Percentiles rank a stretch among this genome's conserved stretches.
These are phyloP conservation scores for Russula dissimulans DNA, from an alignment of 768 basidiomycete genomes.

Conservation along the genomic window DNA sequence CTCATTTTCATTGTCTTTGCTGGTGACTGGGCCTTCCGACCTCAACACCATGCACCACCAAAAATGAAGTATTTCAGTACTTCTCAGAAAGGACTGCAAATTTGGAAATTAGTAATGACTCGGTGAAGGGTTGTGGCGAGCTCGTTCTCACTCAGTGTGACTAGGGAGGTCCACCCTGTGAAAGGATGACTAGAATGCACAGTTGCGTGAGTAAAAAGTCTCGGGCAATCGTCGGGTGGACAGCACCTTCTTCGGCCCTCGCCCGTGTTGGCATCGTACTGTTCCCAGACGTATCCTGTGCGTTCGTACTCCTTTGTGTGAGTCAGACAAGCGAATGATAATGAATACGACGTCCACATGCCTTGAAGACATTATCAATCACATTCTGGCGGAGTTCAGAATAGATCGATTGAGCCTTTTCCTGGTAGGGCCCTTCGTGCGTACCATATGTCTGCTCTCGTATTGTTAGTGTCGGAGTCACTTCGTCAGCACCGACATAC, in stretches of 20 bases:
- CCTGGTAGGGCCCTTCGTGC: conserved; percentile 73
- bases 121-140: background rate
- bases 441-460: conserved; percentile 60
- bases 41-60: background rate
- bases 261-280: conserved; percentile 80
- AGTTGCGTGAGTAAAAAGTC: conserved; percentile 3
- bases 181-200: conserved; percentile 69
- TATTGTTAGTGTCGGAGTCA: background rate
- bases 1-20: too few relatives aligned
- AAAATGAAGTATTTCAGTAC: conserved; percentile 32
- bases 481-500: conserved; percentile 5
- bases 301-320: conserved; percentile 70
- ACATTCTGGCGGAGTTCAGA: conserved; percentile 70
- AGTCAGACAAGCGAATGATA: background rate
- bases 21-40: too few relatives aligned
- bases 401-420: conserved; percentile 71
- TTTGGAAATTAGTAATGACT: conserved; percentile 12
- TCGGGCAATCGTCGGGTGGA: background rate
- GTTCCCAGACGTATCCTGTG: conserved; percentile 96
- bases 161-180: conserved; percentile 92
- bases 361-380: conserved; percentile 74
- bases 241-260: conserved; percentile 77
- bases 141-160: conserved; percentile 67
- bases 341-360: conserved; percentile 21
- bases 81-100: conserved; percentile 57